Evolutionary conservation across 768 basidiomycete species (phyloP).

Genomic region (Hortiboletus campestris): DNA sequence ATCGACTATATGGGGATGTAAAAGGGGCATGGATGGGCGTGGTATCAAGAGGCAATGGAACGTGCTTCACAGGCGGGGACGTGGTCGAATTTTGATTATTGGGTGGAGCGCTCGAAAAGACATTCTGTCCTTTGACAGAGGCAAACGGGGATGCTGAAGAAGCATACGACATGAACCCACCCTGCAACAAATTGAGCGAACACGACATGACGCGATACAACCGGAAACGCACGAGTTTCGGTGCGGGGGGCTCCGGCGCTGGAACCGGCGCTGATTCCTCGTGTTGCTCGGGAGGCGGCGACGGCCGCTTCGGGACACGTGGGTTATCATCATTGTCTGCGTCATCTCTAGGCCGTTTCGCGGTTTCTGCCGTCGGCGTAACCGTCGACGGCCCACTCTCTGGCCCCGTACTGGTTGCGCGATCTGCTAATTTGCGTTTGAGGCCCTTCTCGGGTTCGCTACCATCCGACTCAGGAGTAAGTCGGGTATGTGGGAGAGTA

Average conservation of each 20-base stretch:
- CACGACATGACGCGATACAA: constrained; percentile 8
- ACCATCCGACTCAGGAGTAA: constrained; percentile 45
- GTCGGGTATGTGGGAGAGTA: constrained; percentile 26
- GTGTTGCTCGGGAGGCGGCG: constrained; percentile 63
- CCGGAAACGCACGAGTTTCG: constrained; percentile 46
- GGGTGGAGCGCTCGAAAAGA: constrained; percentile 32
- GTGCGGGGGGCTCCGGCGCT: constrained; percentile 29
- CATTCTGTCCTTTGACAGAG: constrained; percentile 65
- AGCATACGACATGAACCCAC: constrained; percentile 81
- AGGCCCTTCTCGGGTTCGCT: constrained; percentile 56
- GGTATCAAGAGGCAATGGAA: constrained; percentile 24
- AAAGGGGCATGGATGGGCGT: constrained; percentile 18
- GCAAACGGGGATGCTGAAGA: constrained; percentile 73
- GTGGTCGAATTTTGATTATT: constrained; percentile 30
- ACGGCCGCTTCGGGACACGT: constrained; percentile 54
- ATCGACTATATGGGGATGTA: constrained; percentile 22
- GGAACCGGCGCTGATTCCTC: constrained; percentile 16
- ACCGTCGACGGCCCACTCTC: constrained; percentile 26
- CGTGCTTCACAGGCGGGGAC: constrained; percentile 23
- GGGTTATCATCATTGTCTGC: constrained; percentile 62
- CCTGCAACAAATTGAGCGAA: constrained; percentile 34
- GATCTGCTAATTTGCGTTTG: constrained; percentile 69
- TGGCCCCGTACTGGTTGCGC: constrained; percentile 62
- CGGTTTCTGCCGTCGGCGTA: constrained; percentile 34
- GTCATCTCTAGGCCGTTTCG: constrained; percentile 64